Evolutionary conservation across 371 early-diverging fungal genomes (phyloP).

Genomic region (Funneliformis caledonium): DNA sequence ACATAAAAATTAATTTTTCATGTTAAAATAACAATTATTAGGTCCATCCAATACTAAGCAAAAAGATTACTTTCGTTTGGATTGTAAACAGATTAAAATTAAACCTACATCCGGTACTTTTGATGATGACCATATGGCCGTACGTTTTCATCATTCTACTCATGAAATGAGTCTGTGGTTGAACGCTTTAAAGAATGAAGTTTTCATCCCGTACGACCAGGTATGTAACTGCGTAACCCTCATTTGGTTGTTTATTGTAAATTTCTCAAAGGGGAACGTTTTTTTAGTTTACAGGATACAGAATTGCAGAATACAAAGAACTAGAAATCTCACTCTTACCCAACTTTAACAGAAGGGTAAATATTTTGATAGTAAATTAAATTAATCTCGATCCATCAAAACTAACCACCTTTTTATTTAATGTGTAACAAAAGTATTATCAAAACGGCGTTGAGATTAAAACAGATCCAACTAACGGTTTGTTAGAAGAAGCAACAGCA

Average conservation of each 20-base stretch:
- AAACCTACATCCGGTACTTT: background rate
- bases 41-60: too few relatives aligned
- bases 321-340: background rate
- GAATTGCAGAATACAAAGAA: constrained; percentile 28
- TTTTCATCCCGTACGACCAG: background rate
- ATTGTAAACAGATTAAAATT: constrained; percentile 6
- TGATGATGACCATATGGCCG: background rate
- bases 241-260: background rate
- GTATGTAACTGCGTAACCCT: background rate
- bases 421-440: background rate
- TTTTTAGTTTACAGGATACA: constrained; percentile 7
- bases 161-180: constrained; percentile 6
- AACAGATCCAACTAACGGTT: constrained; percentile 23
- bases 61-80: background rate
- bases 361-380: background rate
- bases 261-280: background rate
- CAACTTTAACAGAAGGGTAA: constrained; percentile 21
- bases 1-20: too few relatives aligned
- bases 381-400: background rate
- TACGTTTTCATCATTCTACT: background rate
- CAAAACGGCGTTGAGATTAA: constrained; percentile 10
- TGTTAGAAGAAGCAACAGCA: constrained; percentile 16
- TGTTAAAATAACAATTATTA: too few relatives aligned
- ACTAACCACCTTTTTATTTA: background rate
- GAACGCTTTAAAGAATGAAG: constrained; percentile 12